Percentiles rank a stretch among this genome's conserved stretches.
phyloP scores from a whole-genome alignment of 2,329 filamentous ascomycete genomes.

The Emmonsiellopsis sp. region DNA sequence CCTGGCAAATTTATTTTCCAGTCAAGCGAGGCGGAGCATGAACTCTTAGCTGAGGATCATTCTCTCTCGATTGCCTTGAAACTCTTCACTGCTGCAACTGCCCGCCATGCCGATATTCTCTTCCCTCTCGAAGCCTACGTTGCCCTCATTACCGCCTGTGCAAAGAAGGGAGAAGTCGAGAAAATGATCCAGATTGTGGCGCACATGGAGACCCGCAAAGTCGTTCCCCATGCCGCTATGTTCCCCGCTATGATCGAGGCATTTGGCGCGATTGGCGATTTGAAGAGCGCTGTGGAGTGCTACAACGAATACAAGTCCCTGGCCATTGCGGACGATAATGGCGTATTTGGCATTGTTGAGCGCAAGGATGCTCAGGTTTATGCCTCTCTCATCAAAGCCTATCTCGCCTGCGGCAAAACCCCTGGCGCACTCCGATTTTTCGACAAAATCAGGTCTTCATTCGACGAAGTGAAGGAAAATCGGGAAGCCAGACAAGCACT shows the following conservation, averaged over 20 bases:
- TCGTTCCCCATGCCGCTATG: slow-evolving; percentile 67
- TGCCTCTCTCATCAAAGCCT: slow-evolving; percentile 82
- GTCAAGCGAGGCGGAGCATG: slow-evolving; percentile 78
- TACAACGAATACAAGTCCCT: slow-evolving; percentile 91
- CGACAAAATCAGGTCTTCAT: slow-evolving; percentile 59
- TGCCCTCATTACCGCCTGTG: slow-evolving; percentile 77
- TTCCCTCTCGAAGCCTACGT: slow-evolving; percentile 80
- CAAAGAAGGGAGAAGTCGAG: slow-evolving; percentile 66
- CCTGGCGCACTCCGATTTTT: slow-evolving; percentile 81
- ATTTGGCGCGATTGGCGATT: slow-evolving; percentile 71
- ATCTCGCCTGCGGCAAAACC: slow-evolving; percentile 69
- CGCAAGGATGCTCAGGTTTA: slow-evolving; percentile 80
- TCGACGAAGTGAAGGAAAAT: slow-evolving; percentile 37
- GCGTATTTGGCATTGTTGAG: slow-evolving; percentile 57
- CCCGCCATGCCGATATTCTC: slow-evolving; percentile 48
- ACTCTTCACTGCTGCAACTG: slow-evolving; percentile 69
- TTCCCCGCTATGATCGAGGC: slow-evolving; percentile 95
- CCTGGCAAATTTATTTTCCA: slow-evolving; percentile 78
- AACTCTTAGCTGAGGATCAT: slow-evolving; percentile 78
- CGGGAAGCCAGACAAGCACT: slow-evolving; percentile 51
- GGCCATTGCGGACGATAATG: slow-evolving; percentile 75
- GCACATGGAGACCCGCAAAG: slow-evolving; percentile 75
- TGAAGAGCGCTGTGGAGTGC: slow-evolving; percentile 82
- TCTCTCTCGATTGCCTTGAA: slow-evolving; percentile 76
- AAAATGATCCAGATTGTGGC: slow-evolving; percentile 88